Evolutionary conservation across 2,329 filamentous ascomycete species (phyloP).

Genomic region (Ceratocystis diversiconidia): DNA sequence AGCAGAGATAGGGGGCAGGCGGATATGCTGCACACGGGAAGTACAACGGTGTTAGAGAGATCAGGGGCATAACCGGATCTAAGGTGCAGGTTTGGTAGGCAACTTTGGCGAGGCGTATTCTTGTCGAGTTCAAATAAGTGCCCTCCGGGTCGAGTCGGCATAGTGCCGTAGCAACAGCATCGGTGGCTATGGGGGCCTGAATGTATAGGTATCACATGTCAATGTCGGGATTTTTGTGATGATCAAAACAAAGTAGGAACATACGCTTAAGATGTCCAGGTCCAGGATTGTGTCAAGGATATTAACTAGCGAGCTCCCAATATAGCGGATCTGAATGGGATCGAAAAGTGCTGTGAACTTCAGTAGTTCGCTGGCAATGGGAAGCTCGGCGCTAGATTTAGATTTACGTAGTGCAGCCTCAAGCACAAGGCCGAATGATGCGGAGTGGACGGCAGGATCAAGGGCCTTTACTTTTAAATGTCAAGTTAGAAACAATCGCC

Average conservation of each 20-base stretch:
- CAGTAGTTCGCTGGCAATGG: slow-evolving; percentile 27
- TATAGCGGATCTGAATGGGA: slow-evolving; percentile 38
- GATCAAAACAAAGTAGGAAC: slow-evolving; percentile 14
- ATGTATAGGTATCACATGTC: slow-evolving; percentile 1
- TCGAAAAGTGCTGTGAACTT: slow-evolving; percentile 37
- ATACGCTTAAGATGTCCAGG: slow-evolving; percentile 32
- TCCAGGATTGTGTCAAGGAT: slow-evolving; percentile 31
- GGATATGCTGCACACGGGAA: slow-evolving; percentile 38
- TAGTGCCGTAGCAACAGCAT: slow-evolving; percentile 39
- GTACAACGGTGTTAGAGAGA: slow-evolving; percentile 52
- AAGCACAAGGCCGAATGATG: slow-evolving; percentile 38
- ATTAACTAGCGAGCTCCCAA: slow-evolving; percentile 30
- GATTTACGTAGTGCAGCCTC: slow-evolving; percentile 21
- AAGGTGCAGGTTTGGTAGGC: slow-evolving; percentile 43
- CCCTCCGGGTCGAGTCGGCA: slow-evolving; percentile 51
- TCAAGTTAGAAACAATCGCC: background rate
- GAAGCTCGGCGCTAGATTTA: background rate
- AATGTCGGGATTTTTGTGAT: background rate
- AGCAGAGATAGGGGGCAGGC: slow-evolving; percentile 28
- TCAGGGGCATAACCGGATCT: slow-evolving; percentile 41
- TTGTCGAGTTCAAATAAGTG: slow-evolving; percentile 50
- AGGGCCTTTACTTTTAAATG: slow-evolving; percentile 27
- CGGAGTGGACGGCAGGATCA: slow-evolving; percentile 35
- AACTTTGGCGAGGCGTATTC: slow-evolving; percentile 42
- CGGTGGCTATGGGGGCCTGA: slow-evolving; percentile 34